These are phyloP conservation scores for Trichosporon sp. DNA, from an alignment of 1,284 basidiomycete species.

Conservation along the genomic window DNA sequence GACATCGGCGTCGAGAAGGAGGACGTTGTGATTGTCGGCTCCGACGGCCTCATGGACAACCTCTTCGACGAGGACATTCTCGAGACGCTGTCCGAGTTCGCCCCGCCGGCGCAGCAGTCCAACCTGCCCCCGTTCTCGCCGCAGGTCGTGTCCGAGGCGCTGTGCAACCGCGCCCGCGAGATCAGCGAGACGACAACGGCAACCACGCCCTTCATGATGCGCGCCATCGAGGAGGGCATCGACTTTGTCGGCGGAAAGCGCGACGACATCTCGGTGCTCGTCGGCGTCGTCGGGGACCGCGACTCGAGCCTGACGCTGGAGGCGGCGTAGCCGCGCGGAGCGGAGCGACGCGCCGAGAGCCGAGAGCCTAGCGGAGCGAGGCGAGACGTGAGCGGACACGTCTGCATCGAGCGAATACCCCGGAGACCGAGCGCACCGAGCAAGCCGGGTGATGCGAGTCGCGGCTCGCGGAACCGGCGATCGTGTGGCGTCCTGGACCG, in stretches of 20 bases:
- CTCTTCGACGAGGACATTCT: conserved; percentile 92
- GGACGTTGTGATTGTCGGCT: conserved; percentile 84
- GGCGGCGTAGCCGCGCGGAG: not conserved
- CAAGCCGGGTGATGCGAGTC: not conserved
- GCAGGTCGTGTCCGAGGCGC: conserved; percentile 54
- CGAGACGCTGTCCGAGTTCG: conserved; percentile 74
- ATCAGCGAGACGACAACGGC: conserved; percentile 54
- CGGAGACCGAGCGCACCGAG: not conserved
- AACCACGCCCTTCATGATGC: conserved; percentile 55
- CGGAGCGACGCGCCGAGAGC: not conserved
- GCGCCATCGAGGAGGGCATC: conserved; percentile 56
- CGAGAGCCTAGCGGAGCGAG: not conserved
- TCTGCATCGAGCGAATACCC: not conserved
- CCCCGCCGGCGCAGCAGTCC: conserved; percentile 34
- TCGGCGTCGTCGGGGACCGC: conserved; percentile 45
- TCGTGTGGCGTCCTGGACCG: not conserved
- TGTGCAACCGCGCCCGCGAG: conserved; percentile 53
- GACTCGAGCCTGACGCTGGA: conserved; percentile 20
- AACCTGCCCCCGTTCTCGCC: conserved; percentile 50
- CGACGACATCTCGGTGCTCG: conserved; percentile 48
- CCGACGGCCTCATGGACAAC: conserved; percentile 89
- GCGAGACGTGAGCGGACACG: not conserved
- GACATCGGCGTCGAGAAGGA: conserved; percentile 74
- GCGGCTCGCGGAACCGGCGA: no score
- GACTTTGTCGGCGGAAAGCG: conserved; percentile 51